phyloP scores from a whole-genome alignment of 257 asterid genomes.

The Forsythia suspensa region DNA sequence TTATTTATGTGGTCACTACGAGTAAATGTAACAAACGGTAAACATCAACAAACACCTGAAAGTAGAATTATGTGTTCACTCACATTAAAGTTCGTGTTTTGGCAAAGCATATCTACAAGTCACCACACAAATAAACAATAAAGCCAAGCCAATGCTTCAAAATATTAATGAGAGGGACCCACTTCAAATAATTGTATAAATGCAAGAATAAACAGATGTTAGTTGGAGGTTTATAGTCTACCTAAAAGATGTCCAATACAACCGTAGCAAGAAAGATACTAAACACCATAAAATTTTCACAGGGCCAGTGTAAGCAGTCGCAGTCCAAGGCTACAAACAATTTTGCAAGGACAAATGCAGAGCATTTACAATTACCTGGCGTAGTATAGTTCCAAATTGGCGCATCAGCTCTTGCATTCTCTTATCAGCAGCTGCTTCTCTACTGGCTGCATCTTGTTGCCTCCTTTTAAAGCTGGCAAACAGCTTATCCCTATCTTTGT shows the following conservation, averaged over 20 bases:
- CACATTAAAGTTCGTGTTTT: neutral
- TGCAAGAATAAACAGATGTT: neutral
- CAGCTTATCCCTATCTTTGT: constrained; percentile 62
- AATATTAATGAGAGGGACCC: neutral
- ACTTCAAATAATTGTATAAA: neutral
- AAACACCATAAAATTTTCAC: neutral
- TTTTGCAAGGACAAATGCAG: neutral
- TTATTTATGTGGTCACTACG: neutral
- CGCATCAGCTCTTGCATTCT: constrained; percentile 88
- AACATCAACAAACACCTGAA: neutral
- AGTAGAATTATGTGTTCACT: neutral
- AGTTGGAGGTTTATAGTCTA: neutral
- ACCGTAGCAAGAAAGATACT: neutral
- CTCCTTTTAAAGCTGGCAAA: constrained; percentile 47
- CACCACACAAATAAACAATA: neutral
- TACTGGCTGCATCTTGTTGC: constrained; percentile 66
- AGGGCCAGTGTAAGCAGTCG: neutral
- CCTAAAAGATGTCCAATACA: neutral
- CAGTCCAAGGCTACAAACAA: neutral
- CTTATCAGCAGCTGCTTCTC: constrained; percentile 73
- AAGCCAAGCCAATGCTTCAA: neutral
- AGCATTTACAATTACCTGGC: constrained; percentile 42
- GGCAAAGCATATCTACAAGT: neutral
- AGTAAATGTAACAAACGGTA: neutral
- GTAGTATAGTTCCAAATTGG: constrained; percentile 60